A percentile compares a stretch with the other conserved stretches of the same genome.
Evolutionary conservation across 106 monocot species (phyloP).

Genomic region (Triglochin maritima): DNA sequence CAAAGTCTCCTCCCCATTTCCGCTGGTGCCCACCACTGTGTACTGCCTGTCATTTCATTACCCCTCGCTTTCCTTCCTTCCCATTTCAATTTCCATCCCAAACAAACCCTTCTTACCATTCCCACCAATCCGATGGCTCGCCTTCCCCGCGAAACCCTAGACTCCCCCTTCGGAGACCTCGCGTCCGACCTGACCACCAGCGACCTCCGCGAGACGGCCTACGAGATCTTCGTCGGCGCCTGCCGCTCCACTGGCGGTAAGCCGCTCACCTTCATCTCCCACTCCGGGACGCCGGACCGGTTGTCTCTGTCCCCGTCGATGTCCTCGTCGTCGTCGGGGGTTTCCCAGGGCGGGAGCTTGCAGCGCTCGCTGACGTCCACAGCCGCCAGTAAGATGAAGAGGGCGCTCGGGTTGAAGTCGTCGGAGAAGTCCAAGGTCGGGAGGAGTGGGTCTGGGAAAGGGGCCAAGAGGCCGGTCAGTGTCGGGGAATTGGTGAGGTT

Average conservation of each 20-base stretch:
- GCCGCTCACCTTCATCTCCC: conserved; percentile 53
- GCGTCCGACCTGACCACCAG: conserved; percentile 21
- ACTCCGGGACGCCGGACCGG: conserved; percentile 10
- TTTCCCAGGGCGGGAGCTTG: conserved; percentile 4
- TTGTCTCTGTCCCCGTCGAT: conserved; percentile 4
- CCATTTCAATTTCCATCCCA: too few relatives aligned
- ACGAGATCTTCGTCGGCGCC: conserved; percentile 60
- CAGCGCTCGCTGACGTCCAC: conserved; percentile 72
- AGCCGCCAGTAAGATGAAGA: conserved; percentile 91
- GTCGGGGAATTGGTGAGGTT: conserved; percentile 19
- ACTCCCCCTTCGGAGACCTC: conserved; percentile 43
- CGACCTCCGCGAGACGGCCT: conserved; percentile 54
- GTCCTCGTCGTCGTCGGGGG: conserved; percentile 25
- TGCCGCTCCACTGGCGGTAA: conserved; percentile 47
- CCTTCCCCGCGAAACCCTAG: conserved; percentile 35
- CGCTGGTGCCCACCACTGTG: background rate
- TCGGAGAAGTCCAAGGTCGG: conserved; percentile 28
- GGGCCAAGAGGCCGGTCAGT: conserved; percentile 4
- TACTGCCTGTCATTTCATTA: background rate
- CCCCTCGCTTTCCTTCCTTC: too few relatives aligned
- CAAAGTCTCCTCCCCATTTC: background rate
- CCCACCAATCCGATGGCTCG: conserved; percentile 19
- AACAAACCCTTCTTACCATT: too few relatives aligned
- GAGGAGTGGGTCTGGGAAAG: conserved; percentile 7
- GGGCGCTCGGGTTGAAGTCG: conserved; percentile 73